These are phyloP conservation scores for Gryganskiella cystojenkinii DNA, from an alignment of 192 early-diverging fungal genomes.

Conservation along the genomic window DNA sequence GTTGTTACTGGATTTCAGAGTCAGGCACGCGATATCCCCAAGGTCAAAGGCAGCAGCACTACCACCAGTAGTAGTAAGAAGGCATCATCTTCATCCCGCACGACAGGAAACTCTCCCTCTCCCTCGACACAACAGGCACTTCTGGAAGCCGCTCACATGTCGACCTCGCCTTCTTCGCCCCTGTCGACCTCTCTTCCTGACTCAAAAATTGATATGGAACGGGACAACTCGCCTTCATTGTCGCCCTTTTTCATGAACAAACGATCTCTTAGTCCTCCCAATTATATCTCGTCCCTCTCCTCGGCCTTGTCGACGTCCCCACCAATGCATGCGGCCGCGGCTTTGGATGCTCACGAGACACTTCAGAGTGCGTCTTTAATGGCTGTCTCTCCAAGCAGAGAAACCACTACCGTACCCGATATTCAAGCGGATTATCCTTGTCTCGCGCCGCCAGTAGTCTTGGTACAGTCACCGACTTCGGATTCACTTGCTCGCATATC, in stretches of 20 bases:
- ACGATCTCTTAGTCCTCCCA: conserved; percentile 37
- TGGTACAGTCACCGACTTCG: conserved; percentile 36
- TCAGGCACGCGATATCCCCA: conserved; percentile 13
- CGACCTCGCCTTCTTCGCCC: conserved; percentile 15
- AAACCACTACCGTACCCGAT: too few species aligned
- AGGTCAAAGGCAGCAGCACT: conserved; percentile 20
- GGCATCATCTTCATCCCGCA: conserved; percentile 1
- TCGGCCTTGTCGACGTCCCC: conserved; percentile 25
- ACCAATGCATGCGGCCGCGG: conserved; percentile 18
- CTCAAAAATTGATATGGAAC: conserved; percentile 11
- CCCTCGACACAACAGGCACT: conserved; percentile 1
- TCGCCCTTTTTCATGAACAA: conserved; percentile 42
- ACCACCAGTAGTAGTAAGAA: conserved; percentile 9
- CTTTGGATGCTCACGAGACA: conserved; percentile 12
- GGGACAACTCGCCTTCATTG: conserved; percentile 32
- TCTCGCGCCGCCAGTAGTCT: conserved; percentile 37
- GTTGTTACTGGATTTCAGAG: conserved; percentile 35
- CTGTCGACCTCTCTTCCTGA: conserved; percentile 14
- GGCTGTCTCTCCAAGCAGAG: too few species aligned
- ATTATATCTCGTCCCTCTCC: conserved; percentile 3
- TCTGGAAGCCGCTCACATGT: conserved; percentile 22
- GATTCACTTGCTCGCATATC: conserved; percentile 17
- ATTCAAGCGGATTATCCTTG: conserved; percentile 22
- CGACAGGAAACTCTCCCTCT: conserved; percentile 6
- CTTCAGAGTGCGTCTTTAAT: conserved; percentile 8